Conservation (phyloP, 208 protist genomes). For the Trypanosoma conorhini region DNA sequence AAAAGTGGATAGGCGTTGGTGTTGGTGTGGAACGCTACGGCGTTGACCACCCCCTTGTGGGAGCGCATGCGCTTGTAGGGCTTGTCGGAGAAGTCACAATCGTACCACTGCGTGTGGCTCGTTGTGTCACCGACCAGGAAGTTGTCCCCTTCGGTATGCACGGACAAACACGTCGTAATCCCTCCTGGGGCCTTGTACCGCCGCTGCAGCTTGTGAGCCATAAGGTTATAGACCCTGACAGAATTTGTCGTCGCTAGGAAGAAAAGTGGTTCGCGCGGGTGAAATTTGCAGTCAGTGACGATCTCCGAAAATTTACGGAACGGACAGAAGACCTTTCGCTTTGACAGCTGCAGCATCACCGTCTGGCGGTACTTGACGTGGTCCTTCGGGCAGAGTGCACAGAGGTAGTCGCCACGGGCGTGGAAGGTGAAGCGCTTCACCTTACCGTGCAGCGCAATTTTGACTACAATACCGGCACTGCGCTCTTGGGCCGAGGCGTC, state of each 20-base stretch:
- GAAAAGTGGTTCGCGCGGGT: conserved; percentile 97
- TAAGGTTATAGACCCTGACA: conserved; percentile 98
- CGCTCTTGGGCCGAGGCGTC: conserved; percentile 75
- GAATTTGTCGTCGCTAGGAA: conserved; percentile 96
- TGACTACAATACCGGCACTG: conserved; percentile 84
- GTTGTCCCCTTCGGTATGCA: conserved; percentile 98
- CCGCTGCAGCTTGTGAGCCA: conserved; percentile 95
- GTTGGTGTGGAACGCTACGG: conserved; percentile 90
- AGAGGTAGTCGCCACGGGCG: conserved; percentile 89
- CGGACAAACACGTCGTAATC: conserved; percentile 93
- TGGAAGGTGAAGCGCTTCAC: conserved; percentile 92
- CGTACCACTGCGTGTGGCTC: conserved; percentile 97
- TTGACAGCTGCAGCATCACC: conserved; percentile 93
- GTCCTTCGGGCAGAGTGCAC: conserved; percentile 91
- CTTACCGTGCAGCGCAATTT: conserved; percentile 88
- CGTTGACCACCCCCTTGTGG: conserved; percentile 94
- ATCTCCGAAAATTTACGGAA: conserved; percentile 93
- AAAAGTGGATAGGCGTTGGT: conserved; percentile 96
- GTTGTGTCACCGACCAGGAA: conserved; percentile 94
- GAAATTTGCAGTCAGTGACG: conserved; percentile 96
- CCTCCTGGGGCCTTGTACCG: conserved; percentile 93
- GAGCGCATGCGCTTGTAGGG: conserved; percentile 97
- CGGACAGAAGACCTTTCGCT: conserved; percentile 91
- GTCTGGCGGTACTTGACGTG: conserved; percentile 94
- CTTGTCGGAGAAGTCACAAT: conserved; percentile 97